These are phyloP conservation scores for Trametes polyzona DNA, from an alignment of 1,284 basidiomycete species.

Conservation along the genomic window DNA sequence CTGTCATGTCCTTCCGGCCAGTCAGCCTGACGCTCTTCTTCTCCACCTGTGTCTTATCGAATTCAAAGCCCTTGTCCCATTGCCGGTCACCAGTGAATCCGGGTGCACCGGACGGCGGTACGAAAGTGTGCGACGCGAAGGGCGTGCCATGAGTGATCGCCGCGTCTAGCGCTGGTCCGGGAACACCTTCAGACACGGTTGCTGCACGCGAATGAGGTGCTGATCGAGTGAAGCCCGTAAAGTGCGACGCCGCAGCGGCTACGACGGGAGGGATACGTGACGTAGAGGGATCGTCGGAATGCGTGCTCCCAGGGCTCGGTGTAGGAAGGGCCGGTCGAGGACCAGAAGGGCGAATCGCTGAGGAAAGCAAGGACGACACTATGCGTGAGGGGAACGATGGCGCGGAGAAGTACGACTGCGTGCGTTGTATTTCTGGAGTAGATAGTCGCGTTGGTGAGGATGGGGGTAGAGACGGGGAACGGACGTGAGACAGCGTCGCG, in stretches of 20 bases:
- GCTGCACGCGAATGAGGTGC: conserved; percentile 20
- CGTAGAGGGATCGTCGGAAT: conserved; percentile 42
- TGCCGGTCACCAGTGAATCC: conserved; percentile 62
- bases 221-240: conserved; percentile 15
- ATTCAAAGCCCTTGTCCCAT: conserved; percentile 43
- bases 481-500: conserved; percentile 28
- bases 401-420: conserved; percentile 42
- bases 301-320: conserved; percentile 37
- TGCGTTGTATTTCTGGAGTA: conserved; percentile 35
- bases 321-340: conserved; percentile 8
- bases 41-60: conserved; percentile 38
- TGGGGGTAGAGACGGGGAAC: conserved; percentile 39
- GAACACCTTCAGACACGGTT: conserved; percentile 9
- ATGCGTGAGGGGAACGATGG: conserved; percentile 42
- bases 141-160: conserved; percentile 54
- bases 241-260: conserved; percentile 7
- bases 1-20: conserved; percentile 56
- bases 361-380: conserved; percentile 47
- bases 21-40: conserved; percentile 41
- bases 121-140: conserved; percentile 60
- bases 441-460: conserved; percentile 33
- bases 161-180: conserved; percentile 8
- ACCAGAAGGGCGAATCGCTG: conserved; percentile 41
- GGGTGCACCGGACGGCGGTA: conserved; percentile 77
- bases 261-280: conserved; percentile 11